Conservation (phyloP, 2,329 filamentous ascomycete genomes). For the Cladosporium sp. region DNA sequence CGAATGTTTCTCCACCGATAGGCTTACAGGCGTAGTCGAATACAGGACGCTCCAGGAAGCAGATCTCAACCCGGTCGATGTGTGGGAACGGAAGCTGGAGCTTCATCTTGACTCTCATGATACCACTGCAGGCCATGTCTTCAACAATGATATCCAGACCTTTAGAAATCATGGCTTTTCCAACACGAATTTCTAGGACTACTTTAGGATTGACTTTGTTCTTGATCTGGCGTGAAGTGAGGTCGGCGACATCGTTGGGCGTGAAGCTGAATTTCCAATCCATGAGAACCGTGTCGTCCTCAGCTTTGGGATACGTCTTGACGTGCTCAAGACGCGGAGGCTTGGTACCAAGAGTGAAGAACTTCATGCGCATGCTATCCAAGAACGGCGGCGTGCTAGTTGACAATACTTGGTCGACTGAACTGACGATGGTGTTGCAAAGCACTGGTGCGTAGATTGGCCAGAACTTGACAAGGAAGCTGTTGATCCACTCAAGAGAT, state of each 20-base stretch:
- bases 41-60: conserved; percentile 80
- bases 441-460: conserved; percentile 95
- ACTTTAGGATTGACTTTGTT: conserved; percentile 97
- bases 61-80: conserved; percentile 90
- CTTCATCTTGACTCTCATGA: conserved; percentile 98
- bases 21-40: conserved; percentile 99
- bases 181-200: conserved; percentile 87
- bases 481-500: conserved; percentile 98
- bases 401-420: conserved; percentile 93
- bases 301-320: conserved; percentile 93
- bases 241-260: conserved; percentile 85
- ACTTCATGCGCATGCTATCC: conserved; percentile 89
- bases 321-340: conserved; percentile 95
- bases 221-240: conserved; percentile 84
- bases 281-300: conserved; percentile 95
- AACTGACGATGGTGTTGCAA: conserved; percentile 84
- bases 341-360: conserved; percentile 90
- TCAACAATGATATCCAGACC: conserved; percentile 96
- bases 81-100: conserved; percentile 94
- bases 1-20: conserved; percentile 87
- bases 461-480: conserved; percentile 98
- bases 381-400: conserved; percentile 87
- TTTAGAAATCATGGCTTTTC: conserved; percentile 96
- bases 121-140: conserved; percentile 90
- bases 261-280: conserved; percentile 99